Conservation (phyloP, 1,139 yeast species). For the Geotrichum citri-aurantii region DNA sequence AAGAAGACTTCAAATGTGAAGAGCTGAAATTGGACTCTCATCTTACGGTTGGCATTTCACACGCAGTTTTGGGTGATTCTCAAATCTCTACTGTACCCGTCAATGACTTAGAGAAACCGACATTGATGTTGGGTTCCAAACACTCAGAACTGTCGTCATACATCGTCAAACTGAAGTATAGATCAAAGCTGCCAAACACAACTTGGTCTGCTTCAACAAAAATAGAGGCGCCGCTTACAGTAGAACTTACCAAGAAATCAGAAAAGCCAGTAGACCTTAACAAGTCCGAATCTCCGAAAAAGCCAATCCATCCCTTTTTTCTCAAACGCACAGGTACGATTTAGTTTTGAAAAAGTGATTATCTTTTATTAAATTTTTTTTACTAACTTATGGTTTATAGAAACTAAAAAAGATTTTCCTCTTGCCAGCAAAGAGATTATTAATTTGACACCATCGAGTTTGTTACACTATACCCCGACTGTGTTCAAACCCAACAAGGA, state of each 20-base stretch:
- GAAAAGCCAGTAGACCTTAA: background rate
- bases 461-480: background rate
- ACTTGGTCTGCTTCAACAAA: background rate
- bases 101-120: background rate
- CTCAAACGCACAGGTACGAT: constrained; percentile 14
- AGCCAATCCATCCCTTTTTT: constrained; percentile 26
- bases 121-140: background rate
- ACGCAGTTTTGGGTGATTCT: background rate
- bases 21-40: background rate
- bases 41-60: background rate
- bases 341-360: background rate
- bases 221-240: background rate
- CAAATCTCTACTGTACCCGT: background rate
- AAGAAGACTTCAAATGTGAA: background rate
- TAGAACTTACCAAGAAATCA: background rate
- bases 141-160: background rate
- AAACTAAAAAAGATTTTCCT: background rate
- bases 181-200: background rate
- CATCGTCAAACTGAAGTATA: constrained; percentile 1
- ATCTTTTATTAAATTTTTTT: too few species aligned
- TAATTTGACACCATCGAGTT: background rate
- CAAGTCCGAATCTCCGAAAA: constrained; percentile 1
- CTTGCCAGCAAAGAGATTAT: background rate
- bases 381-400: background rate
- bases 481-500: background rate